Conservation (phyloP, 306 rosid genomes). For the Cucumis sativus region DNA sequence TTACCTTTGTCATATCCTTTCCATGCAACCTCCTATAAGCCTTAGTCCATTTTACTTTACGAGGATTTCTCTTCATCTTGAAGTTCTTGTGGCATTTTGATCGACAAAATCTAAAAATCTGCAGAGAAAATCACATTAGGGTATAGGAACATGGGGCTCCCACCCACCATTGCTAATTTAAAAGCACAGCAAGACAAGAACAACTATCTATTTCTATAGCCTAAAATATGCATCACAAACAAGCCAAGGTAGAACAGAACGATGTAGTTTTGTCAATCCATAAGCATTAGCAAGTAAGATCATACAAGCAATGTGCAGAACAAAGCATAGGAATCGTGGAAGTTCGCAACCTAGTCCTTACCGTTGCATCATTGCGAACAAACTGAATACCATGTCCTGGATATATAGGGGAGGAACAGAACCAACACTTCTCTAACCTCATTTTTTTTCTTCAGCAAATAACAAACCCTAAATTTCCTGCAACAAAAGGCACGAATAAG, state of each 20-base stretch:
- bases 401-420: slow-evolving; percentile 77
- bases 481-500: neutral
- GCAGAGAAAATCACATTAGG: neutral
- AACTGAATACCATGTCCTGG: slow-evolving; percentile 93
- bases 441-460: slow-evolving; percentile 12
- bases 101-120: slow-evolving; percentile 84
- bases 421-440: slow-evolving; percentile 96
- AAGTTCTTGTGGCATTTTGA: slow-evolving; percentile 95
- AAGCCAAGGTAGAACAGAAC: neutral
- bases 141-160: neutral
- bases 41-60: slow-evolving; percentile 88
- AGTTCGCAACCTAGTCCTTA: slow-evolving; percentile 1
- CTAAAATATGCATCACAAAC: neutral
- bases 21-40: slow-evolving; percentile 68
- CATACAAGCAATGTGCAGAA: neutral
- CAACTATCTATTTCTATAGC: neutral
- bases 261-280: neutral
- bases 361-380: slow-evolving; percentile 90
- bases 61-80: slow-evolving; percentile 94
- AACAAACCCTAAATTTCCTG: neutral
- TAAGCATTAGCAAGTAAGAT: neutral
- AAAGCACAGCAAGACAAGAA: neutral
- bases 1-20: slow-evolving; percentile 91
- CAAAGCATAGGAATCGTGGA: neutral
- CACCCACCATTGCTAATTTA: neutral